Evolutionary conservation across 1,284 basidiomycete genomes (phyloP).

Genomic region (Ustilago nuda): DNA sequence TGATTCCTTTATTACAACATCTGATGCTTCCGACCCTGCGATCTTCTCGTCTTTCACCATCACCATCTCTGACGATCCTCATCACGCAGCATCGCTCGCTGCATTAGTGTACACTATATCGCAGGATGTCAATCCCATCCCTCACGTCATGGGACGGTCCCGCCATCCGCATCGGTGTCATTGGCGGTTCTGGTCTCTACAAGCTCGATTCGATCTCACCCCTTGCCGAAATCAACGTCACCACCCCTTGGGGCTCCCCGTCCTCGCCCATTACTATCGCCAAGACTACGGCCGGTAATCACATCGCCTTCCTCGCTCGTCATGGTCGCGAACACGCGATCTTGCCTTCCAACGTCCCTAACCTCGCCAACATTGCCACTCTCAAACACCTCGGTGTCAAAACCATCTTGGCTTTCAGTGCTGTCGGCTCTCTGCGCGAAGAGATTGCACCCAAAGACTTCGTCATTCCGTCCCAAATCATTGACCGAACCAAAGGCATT

Average conservation of each 20-base stretch:
- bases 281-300: slow-evolving; percentile 78
- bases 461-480: slow-evolving; percentile 89
- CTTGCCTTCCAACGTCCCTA: slow-evolving; percentile 72
- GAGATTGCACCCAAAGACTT: slow-evolving; percentile 84
- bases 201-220: slow-evolving; percentile 64
- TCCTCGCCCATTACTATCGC: slow-evolving; percentile 91
- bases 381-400: slow-evolving; percentile 91
- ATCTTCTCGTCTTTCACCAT: neutral
- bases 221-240: slow-evolving; percentile 58
- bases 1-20: neutral
- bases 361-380: slow-evolving; percentile 92
- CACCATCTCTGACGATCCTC: neutral
- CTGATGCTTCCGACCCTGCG: slow-evolving; percentile 1
- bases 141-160: slow-evolving; percentile 50
- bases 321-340: slow-evolving; percentile 82
- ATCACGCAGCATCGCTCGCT: neutral
- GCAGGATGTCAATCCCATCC: slow-evolving; percentile 30
- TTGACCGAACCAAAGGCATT: slow-evolving; percentile 94
- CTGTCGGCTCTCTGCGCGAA: slow-evolving; percentile 94
- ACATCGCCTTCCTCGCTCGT: slow-evolving; percentile 89
- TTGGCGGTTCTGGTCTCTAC: slow-evolving; percentile 67
- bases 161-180: slow-evolving; percentile 60
- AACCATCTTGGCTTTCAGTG: slow-evolving; percentile 91
- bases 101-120: neutral
- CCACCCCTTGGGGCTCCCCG: slow-evolving; percentile 88